These are phyloP conservation scores for Pseudonectria foliicola DNA, from an alignment of 2,329 filamentous ascomycete genomes.

Conservation along the genomic window DNA sequence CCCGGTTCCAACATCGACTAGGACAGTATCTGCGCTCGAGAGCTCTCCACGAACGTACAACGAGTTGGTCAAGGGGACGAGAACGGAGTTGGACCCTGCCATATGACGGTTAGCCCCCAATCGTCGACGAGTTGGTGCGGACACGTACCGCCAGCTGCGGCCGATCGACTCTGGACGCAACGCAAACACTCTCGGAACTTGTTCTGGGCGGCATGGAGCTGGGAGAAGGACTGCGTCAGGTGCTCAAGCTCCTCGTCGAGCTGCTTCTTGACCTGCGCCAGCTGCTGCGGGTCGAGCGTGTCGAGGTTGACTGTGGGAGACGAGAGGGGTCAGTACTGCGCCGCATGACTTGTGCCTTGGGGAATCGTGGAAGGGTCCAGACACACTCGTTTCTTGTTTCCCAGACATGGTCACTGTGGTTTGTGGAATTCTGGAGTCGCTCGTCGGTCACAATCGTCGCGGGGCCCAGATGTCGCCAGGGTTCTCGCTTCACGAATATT, in stretches of 20 bases:
- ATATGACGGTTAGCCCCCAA: constrained; percentile 6
- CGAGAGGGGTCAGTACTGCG: background rate
- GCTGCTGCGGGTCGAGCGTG: constrained; percentile 74
- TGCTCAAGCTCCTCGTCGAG: constrained; percentile 95
- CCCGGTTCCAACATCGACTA: constrained; percentile 90
- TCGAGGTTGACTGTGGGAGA: constrained; percentile 52
- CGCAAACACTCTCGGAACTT: constrained; percentile 88
- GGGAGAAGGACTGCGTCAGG: constrained; percentile 81
- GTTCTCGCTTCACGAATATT: constrained; percentile 22
- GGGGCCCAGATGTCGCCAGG: constrained; percentile 17
- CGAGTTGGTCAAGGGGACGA: constrained; percentile 92
- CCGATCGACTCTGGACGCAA: constrained; percentile 53
- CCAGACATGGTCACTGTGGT: constrained; percentile 22
- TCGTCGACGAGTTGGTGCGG: background rate
- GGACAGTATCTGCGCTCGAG: constrained; percentile 64
- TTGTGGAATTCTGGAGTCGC: constrained; percentile 2
- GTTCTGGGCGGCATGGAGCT: constrained; percentile 79
- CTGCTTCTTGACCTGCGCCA: constrained; percentile 88
- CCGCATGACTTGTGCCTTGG: background rate
- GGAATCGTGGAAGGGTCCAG: background rate
- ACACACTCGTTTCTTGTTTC: constrained; percentile 27
- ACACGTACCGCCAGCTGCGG: constrained; percentile 23
- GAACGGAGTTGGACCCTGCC: constrained; percentile 47
- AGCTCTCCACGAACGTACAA: constrained; percentile 86
- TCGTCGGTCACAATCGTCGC: constrained; percentile 6